Evolutionary conservation across 768 basidiomycete species (phyloP).

Genomic region (Suillus americanus): DNA sequence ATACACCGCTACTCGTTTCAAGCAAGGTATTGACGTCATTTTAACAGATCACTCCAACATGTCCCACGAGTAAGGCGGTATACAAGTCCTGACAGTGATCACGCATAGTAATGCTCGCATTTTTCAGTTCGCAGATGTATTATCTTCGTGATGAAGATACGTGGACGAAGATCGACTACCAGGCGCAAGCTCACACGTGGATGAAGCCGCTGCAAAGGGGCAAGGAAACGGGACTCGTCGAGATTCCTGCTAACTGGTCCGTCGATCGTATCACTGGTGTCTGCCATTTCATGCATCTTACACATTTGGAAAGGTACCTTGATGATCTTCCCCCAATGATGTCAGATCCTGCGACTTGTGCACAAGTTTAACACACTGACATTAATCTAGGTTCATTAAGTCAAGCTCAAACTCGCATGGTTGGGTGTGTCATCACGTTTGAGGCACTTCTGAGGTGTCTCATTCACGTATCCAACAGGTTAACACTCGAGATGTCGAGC

Average conservation of each 20-base stretch:
- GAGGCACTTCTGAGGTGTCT: not conserved
- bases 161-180: constrained; percentile 75
- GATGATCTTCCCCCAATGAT: constrained; percentile 79
- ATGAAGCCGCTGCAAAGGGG: constrained; percentile 72
- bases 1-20: constrained; percentile 7
- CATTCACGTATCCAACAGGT: constrained; percentile 37
- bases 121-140: constrained; percentile 55
- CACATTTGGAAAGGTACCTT: constrained; percentile 46
- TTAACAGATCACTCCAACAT: constrained; percentile 56
- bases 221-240: constrained; percentile 59
- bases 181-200: constrained; percentile 58
- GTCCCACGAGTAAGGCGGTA: constrained; percentile 44
- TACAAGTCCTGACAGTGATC: not conserved
- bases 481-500: constrained; percentile 62
- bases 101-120: not conserved
- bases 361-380: constrained; percentile 4
- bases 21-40: constrained; percentile 11
- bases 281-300: not conserved
- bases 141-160: constrained; percentile 66
- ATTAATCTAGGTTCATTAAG: constrained; percentile 61
- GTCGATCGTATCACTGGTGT: not conserved
- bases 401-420: constrained; percentile 67
- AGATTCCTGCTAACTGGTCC: constrained; percentile 73
- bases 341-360: constrained; percentile 30
- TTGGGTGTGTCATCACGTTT: constrained; percentile 42